Evolutionary conservation across 2,329 filamentous ascomycete species (phyloP), one percentile per base, ranked within the genome.

Genomic region (Pseudopyricularia cyperi): DNA sequence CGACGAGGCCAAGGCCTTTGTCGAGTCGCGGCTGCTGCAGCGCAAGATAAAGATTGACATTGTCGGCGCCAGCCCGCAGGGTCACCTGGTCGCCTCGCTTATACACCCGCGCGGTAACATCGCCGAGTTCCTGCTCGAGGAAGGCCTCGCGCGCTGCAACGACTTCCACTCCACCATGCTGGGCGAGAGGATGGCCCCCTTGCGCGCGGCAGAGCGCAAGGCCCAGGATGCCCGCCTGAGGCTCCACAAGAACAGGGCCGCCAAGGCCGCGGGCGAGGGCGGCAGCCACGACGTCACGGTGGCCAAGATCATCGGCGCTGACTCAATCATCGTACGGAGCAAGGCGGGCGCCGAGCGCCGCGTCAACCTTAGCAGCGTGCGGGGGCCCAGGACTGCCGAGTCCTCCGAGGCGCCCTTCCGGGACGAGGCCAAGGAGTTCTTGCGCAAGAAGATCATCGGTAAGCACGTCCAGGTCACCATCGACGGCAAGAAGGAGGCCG

Each of bases 81-180:
- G 87, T 54, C 87, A 96, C 63, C 77, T 98, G n/a, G 82, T 98
- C 52, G 93, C 87, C 53, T 82, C 82, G 49, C 77, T 98, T 44
- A 76, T 90, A 57, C 93, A 98, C 70, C 90, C 90, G 28, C 81
- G 84, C 55, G 93, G 93, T 56, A 95, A 89, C 68, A 95, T 98
- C 65, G 89, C 90, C 56, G 88, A 87, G 58, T 94, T 95, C 67
- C 69, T 98, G 44, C 80, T 98, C 46, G 82, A 91, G 61, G 87
- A 89, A 51, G 93, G 93, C 60, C 75, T 97, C 52, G 93, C 91
- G 39, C 80, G 89, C 62, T 97, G 91, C 72, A 89, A 90, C 57
- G 93, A 98, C 68, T 90, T 93, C 69, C 93, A 98, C 71, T 95
- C 91, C 1, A 94, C 89, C 37, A 76, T 96, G 71, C 79, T 98